These are phyloP conservation scores for Alternaria brassicicola DNA, from an alignment of 2,329 filamentous ascomycete species.

Conservation along the genomic window DNA sequence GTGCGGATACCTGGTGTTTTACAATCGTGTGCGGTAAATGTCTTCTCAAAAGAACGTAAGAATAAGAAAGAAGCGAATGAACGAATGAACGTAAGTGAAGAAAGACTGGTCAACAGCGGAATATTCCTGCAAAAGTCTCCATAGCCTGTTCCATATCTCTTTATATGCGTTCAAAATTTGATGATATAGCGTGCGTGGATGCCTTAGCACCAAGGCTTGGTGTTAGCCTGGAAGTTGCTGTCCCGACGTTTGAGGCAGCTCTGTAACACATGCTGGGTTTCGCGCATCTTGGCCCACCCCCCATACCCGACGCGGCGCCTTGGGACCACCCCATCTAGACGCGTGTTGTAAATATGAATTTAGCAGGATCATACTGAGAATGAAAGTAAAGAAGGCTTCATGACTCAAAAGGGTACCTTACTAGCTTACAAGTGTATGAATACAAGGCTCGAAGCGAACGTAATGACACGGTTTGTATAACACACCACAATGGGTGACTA, in stretches of 20 bases:
- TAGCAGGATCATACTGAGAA: not conserved
- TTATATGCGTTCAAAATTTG: not conserved
- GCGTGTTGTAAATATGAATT: not conserved
- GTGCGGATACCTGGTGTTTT: not conserved
- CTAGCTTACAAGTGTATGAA: not conserved
- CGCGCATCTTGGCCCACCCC: conserved; percentile 18
- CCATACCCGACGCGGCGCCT: not conserved
- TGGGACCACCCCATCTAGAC: not conserved
- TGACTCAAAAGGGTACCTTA: not conserved
- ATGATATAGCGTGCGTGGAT: conserved; percentile 2
- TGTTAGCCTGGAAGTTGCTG: conserved; percentile 15
- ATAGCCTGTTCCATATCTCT: not conserved
- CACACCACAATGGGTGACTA: not conserved
- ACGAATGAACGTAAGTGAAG: conserved; percentile 13
- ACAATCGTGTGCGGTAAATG: not conserved
- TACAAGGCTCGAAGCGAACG: not conserved
- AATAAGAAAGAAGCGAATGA: conserved; percentile 19
- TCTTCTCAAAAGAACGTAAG: conserved; percentile 9
- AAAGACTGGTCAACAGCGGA: conserved; percentile 35
- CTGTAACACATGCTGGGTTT: conserved; percentile 22
- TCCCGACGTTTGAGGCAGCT: conserved; percentile 25
- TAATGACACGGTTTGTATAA: not conserved
- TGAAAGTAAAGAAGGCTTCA: not conserved
- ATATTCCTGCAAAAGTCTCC: conserved; percentile 15
- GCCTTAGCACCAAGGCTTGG: conserved; percentile 30